Conservation (phyloP, 306 rosid species). For the Cucurbita argyrosperma region DNA sequence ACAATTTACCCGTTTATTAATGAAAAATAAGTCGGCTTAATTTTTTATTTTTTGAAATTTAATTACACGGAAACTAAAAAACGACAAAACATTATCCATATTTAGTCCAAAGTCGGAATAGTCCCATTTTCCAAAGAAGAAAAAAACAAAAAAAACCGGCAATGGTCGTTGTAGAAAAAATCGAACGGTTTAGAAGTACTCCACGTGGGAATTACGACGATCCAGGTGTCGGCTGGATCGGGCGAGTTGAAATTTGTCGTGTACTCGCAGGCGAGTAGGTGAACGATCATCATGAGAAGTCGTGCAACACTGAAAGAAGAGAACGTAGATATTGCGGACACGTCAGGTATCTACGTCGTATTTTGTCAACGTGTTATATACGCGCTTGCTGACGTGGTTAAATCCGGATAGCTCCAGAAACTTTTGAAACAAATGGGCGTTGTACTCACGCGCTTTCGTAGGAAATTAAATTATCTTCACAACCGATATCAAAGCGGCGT, state of each 20-base stretch:
- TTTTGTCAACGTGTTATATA: not conserved
- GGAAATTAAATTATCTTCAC: not conserved
- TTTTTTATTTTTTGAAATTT: too few species aligned
- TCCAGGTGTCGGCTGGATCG: too few species aligned
- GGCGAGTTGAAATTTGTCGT: not conserved
- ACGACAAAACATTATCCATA: not conserved
- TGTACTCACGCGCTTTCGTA: conserved; percentile 15
- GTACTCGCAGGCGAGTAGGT: not conserved
- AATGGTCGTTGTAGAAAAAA: not conserved
- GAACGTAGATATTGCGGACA: not conserved
- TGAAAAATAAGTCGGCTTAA: too few species aligned
- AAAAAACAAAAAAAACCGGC: not conserved
- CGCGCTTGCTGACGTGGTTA: conserved; percentile 25
- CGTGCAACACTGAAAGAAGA: not conserved
- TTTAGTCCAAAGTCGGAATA: not conserved
- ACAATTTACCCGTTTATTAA: too few species aligned
- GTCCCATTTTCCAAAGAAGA: not conserved
- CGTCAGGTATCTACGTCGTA: conserved; percentile 7
- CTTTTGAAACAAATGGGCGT: not conserved
- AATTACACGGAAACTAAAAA: not conserved
- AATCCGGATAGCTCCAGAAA: conserved; percentile 1
- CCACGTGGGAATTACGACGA: not conserved
- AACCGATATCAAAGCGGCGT: not conserved
- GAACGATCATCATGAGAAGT: not conserved
- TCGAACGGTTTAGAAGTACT: not conserved